These are phyloP conservation scores for Vanrija sp. DNA, from an alignment of 1,284 basidiomycete species.

Conservation along the genomic window DNA sequence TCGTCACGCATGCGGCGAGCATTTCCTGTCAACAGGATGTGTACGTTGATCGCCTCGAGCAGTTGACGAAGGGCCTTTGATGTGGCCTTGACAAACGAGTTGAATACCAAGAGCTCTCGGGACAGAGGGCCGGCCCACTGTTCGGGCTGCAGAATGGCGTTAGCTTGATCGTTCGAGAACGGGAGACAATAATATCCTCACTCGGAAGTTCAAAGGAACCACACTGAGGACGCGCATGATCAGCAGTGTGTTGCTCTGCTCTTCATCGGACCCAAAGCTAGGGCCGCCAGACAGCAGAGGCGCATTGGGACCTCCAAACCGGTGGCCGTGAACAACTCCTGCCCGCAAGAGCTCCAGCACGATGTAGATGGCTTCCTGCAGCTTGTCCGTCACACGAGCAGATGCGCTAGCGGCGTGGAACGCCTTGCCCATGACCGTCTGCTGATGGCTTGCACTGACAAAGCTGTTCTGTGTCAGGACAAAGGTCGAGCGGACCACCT, in stretches of 20 bases:
- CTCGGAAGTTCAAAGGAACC: constrained; percentile 87
- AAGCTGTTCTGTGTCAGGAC: constrained; percentile 52
- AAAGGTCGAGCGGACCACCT: neutral
- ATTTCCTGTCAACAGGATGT: constrained; percentile 85
- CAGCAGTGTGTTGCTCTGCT: constrained; percentile 84
- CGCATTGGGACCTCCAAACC: constrained; percentile 65
- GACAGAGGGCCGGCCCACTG: constrained; percentile 93
- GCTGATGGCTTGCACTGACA: constrained; percentile 77
- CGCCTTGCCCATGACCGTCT: constrained; percentile 84
- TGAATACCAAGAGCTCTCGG: constrained; percentile 94
- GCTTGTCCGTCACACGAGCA: constrained; percentile 89
- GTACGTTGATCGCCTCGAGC: constrained; percentile 84
- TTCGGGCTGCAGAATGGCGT: constrained; percentile 56
- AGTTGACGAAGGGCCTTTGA: constrained; percentile 84
- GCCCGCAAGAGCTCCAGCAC: constrained; percentile 90
- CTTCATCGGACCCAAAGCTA: constrained; percentile 84
- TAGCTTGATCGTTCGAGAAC: neutral
- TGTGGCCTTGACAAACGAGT: constrained; percentile 88
- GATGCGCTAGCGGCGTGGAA: constrained; percentile 75
- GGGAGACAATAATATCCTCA: constrained; percentile 46
- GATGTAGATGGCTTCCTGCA: constrained; percentile 92
- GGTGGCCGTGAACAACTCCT: constrained; percentile 88
- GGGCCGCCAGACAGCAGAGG: constrained; percentile 88
- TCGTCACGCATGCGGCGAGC: constrained; percentile 83
- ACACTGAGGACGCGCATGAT: constrained; percentile 96